Evolutionary conservation across 2,329 filamentous ascomycete species (phyloP).

Genomic region (Fusarium tuaranense): DNA sequence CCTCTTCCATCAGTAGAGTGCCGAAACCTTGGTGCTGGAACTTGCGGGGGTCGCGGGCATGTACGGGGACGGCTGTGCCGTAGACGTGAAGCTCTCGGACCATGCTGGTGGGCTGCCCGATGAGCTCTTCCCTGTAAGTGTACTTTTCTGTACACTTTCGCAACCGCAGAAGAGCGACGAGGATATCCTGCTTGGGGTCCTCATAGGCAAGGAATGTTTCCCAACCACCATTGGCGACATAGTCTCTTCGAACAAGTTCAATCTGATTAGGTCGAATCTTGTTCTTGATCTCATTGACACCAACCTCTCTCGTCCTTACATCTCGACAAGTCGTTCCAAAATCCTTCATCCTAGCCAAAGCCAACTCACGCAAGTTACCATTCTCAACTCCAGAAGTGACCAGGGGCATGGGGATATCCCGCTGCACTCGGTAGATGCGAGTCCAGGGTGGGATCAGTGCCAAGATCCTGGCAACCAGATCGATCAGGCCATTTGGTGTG

Average conservation of each 20-base stretch:
- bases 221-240: slow-evolving; percentile 95
- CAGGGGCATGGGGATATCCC: slow-evolving; percentile 99
- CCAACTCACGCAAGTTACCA: slow-evolving; percentile 92
- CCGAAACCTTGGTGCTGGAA: slow-evolving; percentile 99
- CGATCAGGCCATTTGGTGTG: slow-evolving; percentile 95
- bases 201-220: slow-evolving; percentile 99
- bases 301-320: slow-evolving; percentile 94
- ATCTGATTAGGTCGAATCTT: slow-evolving; percentile 97
- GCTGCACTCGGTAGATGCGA: slow-evolving; percentile 96
- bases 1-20: slow-evolving; percentile 96
- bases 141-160: slow-evolving; percentile 92
- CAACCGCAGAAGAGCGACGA: slow-evolving; percentile 89
- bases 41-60: slow-evolving; percentile 93
- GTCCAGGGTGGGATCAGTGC: slow-evolving; percentile 98
- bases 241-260: slow-evolving; percentile 93
- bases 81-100: slow-evolving; percentile 97
- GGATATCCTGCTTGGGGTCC: slow-evolving; percentile 97
- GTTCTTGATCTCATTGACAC: slow-evolving; percentile 99
- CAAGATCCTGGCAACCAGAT: slow-evolving; percentile 95
- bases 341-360: slow-evolving; percentile 97
- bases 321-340: slow-evolving; percentile 98
- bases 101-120: slow-evolving; percentile 87
- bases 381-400: slow-evolving; percentile 99
- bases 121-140: slow-evolving; percentile 91
- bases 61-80: slow-evolving; percentile 95